These are phyloP conservation scores for Acanthamoeba triangularis DNA, from an alignment of 208 protist genomes.

Conservation along the genomic window DNA sequence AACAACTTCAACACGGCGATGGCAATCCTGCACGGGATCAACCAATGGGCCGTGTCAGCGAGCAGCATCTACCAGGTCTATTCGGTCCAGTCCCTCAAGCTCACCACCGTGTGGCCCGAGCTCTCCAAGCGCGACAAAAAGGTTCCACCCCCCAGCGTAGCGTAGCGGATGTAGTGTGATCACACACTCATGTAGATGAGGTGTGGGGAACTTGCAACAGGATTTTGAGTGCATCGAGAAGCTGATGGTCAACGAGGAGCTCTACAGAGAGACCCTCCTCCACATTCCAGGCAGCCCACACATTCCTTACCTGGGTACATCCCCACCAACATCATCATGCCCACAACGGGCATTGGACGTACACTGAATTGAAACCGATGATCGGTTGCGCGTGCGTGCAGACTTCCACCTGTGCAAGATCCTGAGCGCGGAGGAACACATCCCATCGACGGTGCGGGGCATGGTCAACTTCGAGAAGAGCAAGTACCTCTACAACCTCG, in stretches of 20 bases:
- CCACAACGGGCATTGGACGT: no score
- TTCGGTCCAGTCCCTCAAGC: slow-evolving; percentile 28
- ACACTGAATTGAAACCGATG: no score
- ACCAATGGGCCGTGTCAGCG: slow-evolving; percentile 26
- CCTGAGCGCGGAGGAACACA: slow-evolving; percentile 17
- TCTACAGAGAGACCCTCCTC: slow-evolving; percentile 43
- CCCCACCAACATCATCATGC: background rate
- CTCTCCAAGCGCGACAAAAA: slow-evolving; percentile 52
- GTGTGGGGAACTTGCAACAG: background rate
- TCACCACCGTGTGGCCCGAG: slow-evolving; percentile 39
- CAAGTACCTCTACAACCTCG: slow-evolving; percentile 72
- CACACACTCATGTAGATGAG: no score
- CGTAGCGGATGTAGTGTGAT: background rate
- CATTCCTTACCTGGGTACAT: slow-evolving; percentile 54
- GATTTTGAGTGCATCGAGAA: slow-evolving; percentile 69
- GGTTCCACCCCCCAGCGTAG: background rate
- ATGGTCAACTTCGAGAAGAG: slow-evolving; percentile 71
- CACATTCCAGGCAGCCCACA: slow-evolving; percentile 20
- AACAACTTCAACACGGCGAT: slow-evolving; percentile 71
- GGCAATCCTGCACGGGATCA: slow-evolving; percentile 58
- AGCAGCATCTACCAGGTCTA: background rate
- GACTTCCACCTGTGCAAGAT: slow-evolving; percentile 62
- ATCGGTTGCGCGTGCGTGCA: background rate
- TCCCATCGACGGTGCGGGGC: background rate
- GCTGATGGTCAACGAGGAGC: slow-evolving; percentile 59